Percentiles rank a stretch among this genome's conserved stretches.
phyloP scores from a whole-genome alignment of 305 asterid species.

The Fraxinus xanthoxyloides region DNA sequence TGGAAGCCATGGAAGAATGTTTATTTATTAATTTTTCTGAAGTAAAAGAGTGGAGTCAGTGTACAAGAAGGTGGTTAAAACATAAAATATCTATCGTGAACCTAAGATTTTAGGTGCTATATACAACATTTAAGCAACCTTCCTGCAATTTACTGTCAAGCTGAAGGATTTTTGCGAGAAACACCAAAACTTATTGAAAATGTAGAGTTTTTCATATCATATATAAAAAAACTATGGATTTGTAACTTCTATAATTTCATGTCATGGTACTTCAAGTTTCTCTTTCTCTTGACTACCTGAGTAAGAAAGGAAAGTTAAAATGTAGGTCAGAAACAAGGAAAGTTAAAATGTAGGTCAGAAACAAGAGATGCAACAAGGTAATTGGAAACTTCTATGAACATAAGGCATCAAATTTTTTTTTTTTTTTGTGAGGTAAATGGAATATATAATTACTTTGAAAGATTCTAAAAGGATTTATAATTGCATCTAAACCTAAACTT shows the following conservation, averaged over 20 bases:
- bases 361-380: too few species aligned
- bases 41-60: neutral
- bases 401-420: too few species aligned
- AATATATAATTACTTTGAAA: neutral
- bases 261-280: neutral
- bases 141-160: neutral
- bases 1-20: neutral
- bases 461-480: neutral
- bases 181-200: neutral
- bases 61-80: neutral
- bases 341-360: neutral
- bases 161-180: neutral
- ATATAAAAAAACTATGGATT: neutral
- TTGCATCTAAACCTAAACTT: neutral
- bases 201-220: neutral
- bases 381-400: too few species aligned
- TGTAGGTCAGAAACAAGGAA: too few species aligned
- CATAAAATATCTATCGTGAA: neutral
- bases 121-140: neutral
- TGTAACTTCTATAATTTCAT: neutral
- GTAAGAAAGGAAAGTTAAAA: too few species aligned
- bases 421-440: neutral
- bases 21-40: constrained; percentile 1
- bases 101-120: neutral
- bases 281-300: neutral